phyloP scores from a whole-genome alignment of 2,329 filamentous ascomycete species.

The Diaporthe citriasiana region DNA sequence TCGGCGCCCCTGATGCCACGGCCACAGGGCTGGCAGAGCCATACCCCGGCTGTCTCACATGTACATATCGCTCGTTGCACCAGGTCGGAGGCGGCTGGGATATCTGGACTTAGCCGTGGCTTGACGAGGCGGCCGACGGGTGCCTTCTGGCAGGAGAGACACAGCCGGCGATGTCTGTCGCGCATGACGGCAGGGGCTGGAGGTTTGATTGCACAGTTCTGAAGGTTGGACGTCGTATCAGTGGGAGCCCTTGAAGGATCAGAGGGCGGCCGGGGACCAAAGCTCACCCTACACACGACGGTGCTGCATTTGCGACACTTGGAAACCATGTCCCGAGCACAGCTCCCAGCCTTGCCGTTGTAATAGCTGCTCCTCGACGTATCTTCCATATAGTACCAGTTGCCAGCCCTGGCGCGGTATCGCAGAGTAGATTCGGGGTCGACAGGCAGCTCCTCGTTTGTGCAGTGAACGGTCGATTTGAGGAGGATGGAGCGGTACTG shows the following conservation, averaged over 20 bases:
- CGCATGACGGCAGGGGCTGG: conserved; percentile 77
- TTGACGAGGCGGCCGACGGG: conserved; percentile 72
- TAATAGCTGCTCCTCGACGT: conserved; percentile 60
- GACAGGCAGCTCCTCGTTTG: conserved; percentile 74
- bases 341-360: conserved; percentile 79
- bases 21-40: conserved; percentile 89
- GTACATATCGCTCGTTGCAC: conserved; percentile 70
- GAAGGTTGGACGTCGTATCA: conserved; percentile 38
- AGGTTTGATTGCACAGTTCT: conserved; percentile 94
- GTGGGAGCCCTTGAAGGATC: conserved; percentile 33
- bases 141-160: conserved; percentile 79
- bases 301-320: conserved; percentile 84
- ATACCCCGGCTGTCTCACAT: conserved; percentile 71
- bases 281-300: conserved; percentile 84
- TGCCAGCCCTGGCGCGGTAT: conserved; percentile 69
- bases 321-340: conserved; percentile 88
- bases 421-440: conserved; percentile 70
- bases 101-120: conserved; percentile 59
- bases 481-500: conserved; percentile 83
- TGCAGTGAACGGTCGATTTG: conserved; percentile 82
- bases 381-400: conserved; percentile 73
- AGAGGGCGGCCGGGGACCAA: conserved; percentile 11
- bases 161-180: conserved; percentile 85
- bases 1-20: conserved; percentile 75
- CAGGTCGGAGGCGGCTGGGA: conserved; percentile 65